Evolutionary conservation across 1,139 yeast species (phyloP).

Genomic region (Pichia sp.): DNA sequence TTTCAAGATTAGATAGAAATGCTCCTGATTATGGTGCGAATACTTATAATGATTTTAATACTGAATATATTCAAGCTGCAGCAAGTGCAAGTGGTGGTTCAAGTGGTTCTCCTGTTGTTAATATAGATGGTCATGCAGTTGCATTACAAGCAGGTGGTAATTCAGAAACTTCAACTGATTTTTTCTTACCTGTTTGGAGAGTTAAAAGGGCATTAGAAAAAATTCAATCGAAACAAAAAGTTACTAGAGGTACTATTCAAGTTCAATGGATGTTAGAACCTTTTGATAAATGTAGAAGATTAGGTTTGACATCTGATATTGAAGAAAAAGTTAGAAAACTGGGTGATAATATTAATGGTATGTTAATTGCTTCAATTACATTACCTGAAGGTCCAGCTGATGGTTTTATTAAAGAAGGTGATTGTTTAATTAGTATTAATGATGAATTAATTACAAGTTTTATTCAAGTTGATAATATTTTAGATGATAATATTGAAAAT

Average conservation of each 20-base stretch:
- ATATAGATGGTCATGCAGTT: slow-evolving; percentile 79
- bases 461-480: slow-evolving; percentile 74
- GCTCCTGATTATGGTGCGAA: slow-evolving; percentile 91
- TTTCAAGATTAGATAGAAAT: slow-evolving; percentile 84
- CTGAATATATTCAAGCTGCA: slow-evolving; percentile 94
- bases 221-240: slow-evolving; percentile 50
- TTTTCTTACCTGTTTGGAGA: slow-evolving; percentile 79
- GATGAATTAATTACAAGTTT: slow-evolving; percentile 62
- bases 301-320: slow-evolving; percentile 73
- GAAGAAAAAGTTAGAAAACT: slow-evolving; percentile 60
- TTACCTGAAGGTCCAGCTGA: slow-evolving; percentile 88
- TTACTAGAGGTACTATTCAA: slow-evolving; percentile 83
- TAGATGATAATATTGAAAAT: slow-evolving; percentile 66
- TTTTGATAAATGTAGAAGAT: slow-evolving; percentile 81
- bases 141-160: slow-evolving; percentile 95
- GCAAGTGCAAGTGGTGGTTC: slow-evolving; percentile 96
- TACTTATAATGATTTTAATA: slow-evolving; percentile 91
- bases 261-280: slow-evolving; percentile 87
- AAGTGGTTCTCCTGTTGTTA: slow-evolving; percentile 91
- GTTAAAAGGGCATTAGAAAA: slow-evolving; percentile 77
- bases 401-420: slow-evolving; percentile 73
- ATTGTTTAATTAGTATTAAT: slow-evolving; percentile 69
- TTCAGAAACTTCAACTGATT: slow-evolving; percentile 87
- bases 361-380: slow-evolving; percentile 77
- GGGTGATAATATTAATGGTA: slow-evolving; percentile 66